phyloP scores from a whole-genome alignment of 345 rosid genomes.

The Carallia brachiata region DNA sequence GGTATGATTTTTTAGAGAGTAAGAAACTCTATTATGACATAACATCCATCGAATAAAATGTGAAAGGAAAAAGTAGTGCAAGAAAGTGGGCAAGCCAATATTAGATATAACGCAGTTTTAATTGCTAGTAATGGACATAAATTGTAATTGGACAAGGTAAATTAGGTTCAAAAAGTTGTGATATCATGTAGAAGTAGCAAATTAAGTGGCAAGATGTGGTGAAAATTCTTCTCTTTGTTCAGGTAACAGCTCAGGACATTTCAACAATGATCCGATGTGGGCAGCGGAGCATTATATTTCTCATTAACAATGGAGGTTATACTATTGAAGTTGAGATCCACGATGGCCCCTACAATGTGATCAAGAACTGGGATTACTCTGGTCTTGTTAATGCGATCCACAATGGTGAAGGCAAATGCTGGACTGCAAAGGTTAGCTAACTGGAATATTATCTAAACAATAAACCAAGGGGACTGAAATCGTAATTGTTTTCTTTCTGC shows the following conservation, averaged over 20 bases:
- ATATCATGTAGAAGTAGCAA: no score
- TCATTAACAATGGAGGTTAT: conserved; percentile 72
- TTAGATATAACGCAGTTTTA: no score
- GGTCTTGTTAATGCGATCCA: conserved; percentile 66
- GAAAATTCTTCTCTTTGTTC: conserved; percentile 8
- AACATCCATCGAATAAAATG: neutral
- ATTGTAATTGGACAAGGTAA: no score
- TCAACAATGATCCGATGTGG: conserved; percentile 68
- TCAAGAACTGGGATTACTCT: conserved; percentile 71
- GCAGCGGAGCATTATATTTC: conserved; percentile 59
- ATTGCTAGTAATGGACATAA: no score
- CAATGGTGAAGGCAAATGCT: conserved; percentile 75
- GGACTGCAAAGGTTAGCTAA: conserved; percentile 60
- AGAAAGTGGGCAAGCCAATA: neutral
- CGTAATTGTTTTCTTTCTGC: neutral
- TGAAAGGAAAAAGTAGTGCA: neutral
- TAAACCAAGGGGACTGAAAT: neutral
- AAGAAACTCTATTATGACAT: neutral
- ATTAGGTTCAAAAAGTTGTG: no score
- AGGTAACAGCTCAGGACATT: conserved; percentile 74
- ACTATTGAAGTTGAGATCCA: conserved; percentile 81
- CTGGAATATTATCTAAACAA: no score
- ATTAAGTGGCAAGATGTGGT: neutral
- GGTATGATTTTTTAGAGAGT: neutral
- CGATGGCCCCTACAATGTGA: conserved; percentile 76